These are phyloP conservation scores for Lanmaoa pseudosensibilis DNA, from an alignment of 768 basidiomycete species.

Conservation along the genomic window DNA sequence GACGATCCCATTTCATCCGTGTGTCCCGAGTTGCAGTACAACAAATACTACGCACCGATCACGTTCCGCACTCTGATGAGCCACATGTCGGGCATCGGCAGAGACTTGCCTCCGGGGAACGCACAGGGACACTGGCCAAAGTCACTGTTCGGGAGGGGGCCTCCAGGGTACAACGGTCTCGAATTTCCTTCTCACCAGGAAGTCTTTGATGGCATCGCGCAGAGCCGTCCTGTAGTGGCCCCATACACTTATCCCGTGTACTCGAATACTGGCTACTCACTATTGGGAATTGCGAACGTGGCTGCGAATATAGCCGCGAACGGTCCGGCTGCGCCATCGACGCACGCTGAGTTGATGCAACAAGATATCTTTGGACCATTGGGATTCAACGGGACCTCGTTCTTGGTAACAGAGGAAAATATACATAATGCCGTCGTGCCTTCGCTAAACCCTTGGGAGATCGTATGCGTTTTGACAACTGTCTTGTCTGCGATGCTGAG, in stretches of 20 bases:
- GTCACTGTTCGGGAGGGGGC: slow-evolving; percentile 25
- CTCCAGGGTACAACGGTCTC: slow-evolving; percentile 31
- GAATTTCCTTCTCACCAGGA: slow-evolving; percentile 33
- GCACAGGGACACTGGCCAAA: slow-evolving; percentile 42
- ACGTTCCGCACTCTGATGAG: slow-evolving; percentile 44
- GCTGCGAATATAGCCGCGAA: slow-evolving; percentile 29
- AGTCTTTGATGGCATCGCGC: slow-evolving; percentile 38
- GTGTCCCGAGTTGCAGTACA: slow-evolving; percentile 23
- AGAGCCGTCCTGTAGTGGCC: slow-evolving; percentile 40
- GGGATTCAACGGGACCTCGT: slow-evolving; percentile 44
- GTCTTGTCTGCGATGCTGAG: background rate
- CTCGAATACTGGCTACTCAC: slow-evolving; percentile 37
- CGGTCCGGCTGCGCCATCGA: slow-evolving; percentile 22
- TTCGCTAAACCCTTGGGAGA: slow-evolving; percentile 34
- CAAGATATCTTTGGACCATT: slow-evolving; percentile 52
- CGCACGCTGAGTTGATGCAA: slow-evolving; percentile 45
- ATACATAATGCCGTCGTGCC: slow-evolving; percentile 42
- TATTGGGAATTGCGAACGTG: slow-evolving; percentile 38
- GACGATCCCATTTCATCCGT: slow-evolving; percentile 47
- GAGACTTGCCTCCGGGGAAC: slow-evolving; percentile 38
- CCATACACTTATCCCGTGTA: slow-evolving; percentile 48
- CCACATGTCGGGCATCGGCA: slow-evolving; percentile 37
- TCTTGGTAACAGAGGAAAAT: slow-evolving; percentile 38
- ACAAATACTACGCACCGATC: slow-evolving; percentile 30
- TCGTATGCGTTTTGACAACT: slow-evolving; percentile 27